phyloP scores from a whole-genome alignment of 2,329 filamentous ascomycete genomes.

The Calonectria crousiana region DNA sequence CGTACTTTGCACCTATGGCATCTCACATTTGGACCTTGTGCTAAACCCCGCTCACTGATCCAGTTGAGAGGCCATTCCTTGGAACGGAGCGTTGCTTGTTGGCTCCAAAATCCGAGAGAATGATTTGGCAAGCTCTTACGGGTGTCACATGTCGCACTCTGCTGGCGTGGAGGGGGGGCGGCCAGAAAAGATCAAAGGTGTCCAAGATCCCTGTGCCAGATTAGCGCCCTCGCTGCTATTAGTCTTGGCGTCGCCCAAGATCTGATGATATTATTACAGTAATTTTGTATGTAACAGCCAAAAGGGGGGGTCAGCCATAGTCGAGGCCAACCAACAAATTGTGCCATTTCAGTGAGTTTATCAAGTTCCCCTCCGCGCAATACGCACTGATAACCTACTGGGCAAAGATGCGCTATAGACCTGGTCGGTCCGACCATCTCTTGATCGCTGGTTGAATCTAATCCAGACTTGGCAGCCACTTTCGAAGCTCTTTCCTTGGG shows the following conservation, averaged over 20 bases:
- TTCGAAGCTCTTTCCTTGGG: background rate
- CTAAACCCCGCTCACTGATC: background rate
- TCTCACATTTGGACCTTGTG: background rate
- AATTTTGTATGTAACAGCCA: conserved; percentile 21
- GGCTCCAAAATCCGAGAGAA: background rate
- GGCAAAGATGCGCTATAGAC: background rate
- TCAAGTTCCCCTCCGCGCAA: background rate
- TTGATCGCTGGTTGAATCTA: background rate
- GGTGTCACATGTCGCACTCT: conserved; percentile 19
- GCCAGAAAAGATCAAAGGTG: background rate
- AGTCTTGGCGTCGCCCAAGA: conserved; percentile 9
- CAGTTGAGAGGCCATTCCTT: background rate
- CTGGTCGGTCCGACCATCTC: background rate
- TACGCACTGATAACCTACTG: background rate
- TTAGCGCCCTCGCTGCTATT: conserved; percentile 25
- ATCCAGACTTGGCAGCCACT: background rate
- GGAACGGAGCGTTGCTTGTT: background rate
- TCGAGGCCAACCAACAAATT: background rate
- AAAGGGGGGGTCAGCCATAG: background rate
- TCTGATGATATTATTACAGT: conserved; percentile 22
- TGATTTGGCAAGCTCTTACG: background rate
- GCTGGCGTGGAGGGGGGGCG: background rate
- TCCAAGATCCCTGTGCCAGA: conserved; percentile 18
- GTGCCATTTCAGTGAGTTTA: background rate
- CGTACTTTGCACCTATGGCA: background rate